These are phyloP conservation scores for Wickerhamomyces alni DNA, from an alignment of 805 yeast species.

Conservation along the genomic window DNA sequence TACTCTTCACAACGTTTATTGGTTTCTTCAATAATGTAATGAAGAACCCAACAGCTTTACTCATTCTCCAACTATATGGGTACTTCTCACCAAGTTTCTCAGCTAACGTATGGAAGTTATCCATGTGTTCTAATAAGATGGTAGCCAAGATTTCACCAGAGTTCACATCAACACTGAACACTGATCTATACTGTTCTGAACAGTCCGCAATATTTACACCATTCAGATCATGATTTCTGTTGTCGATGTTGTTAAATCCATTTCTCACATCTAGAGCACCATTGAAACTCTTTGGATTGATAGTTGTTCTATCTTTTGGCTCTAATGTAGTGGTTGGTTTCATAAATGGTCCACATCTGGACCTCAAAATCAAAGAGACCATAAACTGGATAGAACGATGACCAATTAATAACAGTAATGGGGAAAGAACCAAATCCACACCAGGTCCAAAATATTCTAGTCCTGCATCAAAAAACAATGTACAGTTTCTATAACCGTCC, in stretches of 20 bases:
- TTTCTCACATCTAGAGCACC: slow-evolving; percentile 5
- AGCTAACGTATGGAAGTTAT: slow-evolving; percentile 33
- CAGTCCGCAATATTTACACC: slow-evolving; percentile 17
- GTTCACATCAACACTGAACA: slow-evolving; percentile 29
- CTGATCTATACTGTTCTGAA: slow-evolving; percentile 19
- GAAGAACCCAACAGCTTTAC: slow-evolving; percentile 46
- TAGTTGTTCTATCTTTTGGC: neutral
- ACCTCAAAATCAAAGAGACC: slow-evolving; percentile 48
- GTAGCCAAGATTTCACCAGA: slow-evolving; percentile 32
- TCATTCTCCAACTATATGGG: slow-evolving; percentile 63
- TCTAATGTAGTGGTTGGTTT: slow-evolving; percentile 10
- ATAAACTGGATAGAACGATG: slow-evolving; percentile 53
- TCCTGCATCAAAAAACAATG: slow-evolving; percentile 34
- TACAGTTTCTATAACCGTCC: slow-evolving; percentile 37
- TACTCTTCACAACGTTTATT: slow-evolving; percentile 17
- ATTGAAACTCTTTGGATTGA: slow-evolving; percentile 14
- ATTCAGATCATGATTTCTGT: slow-evolving; percentile 18
- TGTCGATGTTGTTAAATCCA: slow-evolving; percentile 12
- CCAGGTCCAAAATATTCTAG: slow-evolving; percentile 29
- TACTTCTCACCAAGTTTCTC: slow-evolving; percentile 49
- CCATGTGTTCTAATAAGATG: slow-evolving; percentile 34
- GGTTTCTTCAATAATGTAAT: slow-evolving; percentile 32
- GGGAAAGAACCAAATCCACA: slow-evolving; percentile 42
- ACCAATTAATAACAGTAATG: slow-evolving; percentile 44
- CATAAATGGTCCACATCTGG: slow-evolving; percentile 38